A percentile compares a stretch with the other conserved stretches of the same genome.
These are phyloP conservation scores for Apophysomyces ossiformis DNA, from an alignment of 371 early-diverging fungal species.

Conservation along the genomic window DNA sequence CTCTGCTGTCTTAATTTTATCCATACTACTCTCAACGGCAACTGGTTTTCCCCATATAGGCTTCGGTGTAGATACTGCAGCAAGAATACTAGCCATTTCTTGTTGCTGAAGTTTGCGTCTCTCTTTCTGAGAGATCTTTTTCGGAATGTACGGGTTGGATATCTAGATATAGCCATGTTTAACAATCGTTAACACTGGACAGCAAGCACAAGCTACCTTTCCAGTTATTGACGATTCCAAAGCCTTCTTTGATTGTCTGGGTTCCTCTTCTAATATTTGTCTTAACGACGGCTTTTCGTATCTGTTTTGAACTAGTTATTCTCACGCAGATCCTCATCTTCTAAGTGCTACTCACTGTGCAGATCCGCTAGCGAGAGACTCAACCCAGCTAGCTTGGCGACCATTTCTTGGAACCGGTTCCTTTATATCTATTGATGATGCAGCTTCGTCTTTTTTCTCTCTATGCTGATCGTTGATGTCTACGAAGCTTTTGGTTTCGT, in stretches of 20 bases:
- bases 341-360: not conserved
- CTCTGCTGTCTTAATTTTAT: not conserved
- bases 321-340: no score
- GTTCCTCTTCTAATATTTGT: not conserved
- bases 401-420: not conserved
- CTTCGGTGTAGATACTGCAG: conserved; percentile 26
- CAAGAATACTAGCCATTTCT: conserved; percentile 23
- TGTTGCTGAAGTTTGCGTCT: conserved; percentile 39
- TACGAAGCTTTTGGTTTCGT: not conserved
- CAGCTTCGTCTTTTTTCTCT: not conserved
- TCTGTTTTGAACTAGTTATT: not conserved
- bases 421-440: not conserved
- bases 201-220: conserved; percentile 19
- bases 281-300: not conserved
- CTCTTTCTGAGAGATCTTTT: conserved; percentile 56
- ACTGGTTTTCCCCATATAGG: conserved; percentile 46
- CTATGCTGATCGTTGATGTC: not conserved
- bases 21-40: not conserved
- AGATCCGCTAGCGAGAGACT: not conserved
- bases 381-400: not conserved
- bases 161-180: not conserved
- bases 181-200: not conserved
- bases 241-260: not conserved
- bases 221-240: not conserved
- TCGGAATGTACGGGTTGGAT: conserved; percentile 21